Evolutionary conservation across 441 rosid genomes (phyloP), one percentile per base, ranked within the genome.

Genomic region (Melastoma candidum): DNA sequence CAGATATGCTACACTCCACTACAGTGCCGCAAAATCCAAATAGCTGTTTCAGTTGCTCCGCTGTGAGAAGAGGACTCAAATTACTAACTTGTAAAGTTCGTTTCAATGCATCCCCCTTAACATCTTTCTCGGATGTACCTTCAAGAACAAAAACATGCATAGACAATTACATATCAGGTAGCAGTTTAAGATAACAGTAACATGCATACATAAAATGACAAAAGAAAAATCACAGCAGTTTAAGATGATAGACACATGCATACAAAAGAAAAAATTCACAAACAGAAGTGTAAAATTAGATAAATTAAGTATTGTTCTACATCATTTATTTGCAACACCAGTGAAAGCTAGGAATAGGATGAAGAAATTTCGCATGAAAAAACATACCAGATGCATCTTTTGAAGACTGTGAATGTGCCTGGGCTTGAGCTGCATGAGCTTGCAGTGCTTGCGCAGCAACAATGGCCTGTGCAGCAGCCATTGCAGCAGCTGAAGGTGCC

Each of bases 381-480:
- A 68, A 26, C 25, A 50, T 77, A 94, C 97, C 95, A 72, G 83
- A 73, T 12, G 79, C 68, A 41, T 79, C 86, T 71, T 85, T 87
- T 72, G 74, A 65, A 44, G 87, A 80, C 60, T 81, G 86, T 53
- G 82, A 65, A 45, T 87, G 94, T 5, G 97, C 97, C 77, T 89
- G 96, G 72, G 85, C 70, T 78, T 94, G 97, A 49, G 94, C 81
- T 70, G 99, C 97, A 83, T 94, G 97, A 26, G 99, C 97, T 71
- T 94, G 97, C 74, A 94, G 95, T 11, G 97, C 96, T 72, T 94
- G 94, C 8, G 96, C 99, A 11, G 99, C 97, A 71, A 94, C 94
- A 68, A 94, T 94, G 47, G 95, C 97, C 71, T 90, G 99, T 58
- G 99, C 99, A 72, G 97, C 97, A 79, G 96, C 97, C 99, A 90